phyloP scores from a whole-genome alignment of 2,329 filamentous ascomycete species.

The Monosporascus sp. region DNA sequence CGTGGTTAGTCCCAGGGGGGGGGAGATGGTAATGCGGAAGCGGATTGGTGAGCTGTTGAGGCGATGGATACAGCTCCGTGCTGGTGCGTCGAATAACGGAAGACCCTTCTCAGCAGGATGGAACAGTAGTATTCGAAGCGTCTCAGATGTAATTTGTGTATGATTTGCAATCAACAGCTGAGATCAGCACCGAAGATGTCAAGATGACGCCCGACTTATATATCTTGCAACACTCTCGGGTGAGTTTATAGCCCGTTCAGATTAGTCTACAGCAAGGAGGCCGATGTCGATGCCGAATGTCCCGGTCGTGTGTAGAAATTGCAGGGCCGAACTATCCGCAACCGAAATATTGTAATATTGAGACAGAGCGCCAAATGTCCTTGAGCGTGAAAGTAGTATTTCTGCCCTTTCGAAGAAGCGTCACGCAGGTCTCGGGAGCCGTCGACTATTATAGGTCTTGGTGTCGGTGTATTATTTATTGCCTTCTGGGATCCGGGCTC shows the following conservation, averaged over 20 bases:
- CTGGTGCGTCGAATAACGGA: slow-evolving; percentile 21
- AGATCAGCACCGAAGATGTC: slow-evolving; percentile 28
- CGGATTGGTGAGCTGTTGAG: slow-evolving; percentile 24
- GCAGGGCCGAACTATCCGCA: background rate
- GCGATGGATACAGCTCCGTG: slow-evolving; percentile 21
- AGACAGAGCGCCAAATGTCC: no score
- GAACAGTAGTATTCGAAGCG: slow-evolving; percentile 7
- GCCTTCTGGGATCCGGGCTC: slow-evolving; percentile 14
- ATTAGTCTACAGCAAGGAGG: background rate
- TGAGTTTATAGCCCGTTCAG: no score
- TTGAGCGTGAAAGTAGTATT: no score
- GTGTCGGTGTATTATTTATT: slow-evolving; percentile 23
- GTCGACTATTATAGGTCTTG: slow-evolving; percentile 22
- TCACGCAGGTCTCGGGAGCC: slow-evolving; percentile 26
- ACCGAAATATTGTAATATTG: background rate
- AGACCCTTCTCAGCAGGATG: slow-evolving; percentile 12
- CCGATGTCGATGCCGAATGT: background rate
- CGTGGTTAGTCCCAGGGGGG: slow-evolving; percentile 18
- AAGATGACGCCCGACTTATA: slow-evolving; percentile 26
- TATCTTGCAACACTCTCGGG: slow-evolving; percentile 12
- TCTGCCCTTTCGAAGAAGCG: slow-evolving; percentile 16
- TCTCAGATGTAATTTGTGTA: slow-evolving; percentile 10
- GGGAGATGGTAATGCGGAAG: slow-evolving; percentile 11
- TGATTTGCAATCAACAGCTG: slow-evolving; percentile 25
- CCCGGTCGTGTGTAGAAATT: background rate